phyloP scores from a whole-genome alignment of 768 basidiomycete species.

The Hericium rajendrae region DNA sequence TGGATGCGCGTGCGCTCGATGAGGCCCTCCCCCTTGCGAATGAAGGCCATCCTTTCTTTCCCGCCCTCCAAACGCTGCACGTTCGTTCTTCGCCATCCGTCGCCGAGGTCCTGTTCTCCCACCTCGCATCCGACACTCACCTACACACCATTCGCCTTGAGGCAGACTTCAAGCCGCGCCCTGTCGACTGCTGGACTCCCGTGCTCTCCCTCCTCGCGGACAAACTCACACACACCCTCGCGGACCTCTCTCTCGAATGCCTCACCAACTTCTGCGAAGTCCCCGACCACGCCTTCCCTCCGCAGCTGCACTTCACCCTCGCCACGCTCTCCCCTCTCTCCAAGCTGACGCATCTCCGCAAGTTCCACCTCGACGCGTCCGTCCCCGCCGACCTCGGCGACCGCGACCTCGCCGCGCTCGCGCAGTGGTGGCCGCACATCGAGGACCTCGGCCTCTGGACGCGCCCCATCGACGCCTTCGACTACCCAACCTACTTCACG shows the following conservation, averaged over 20 bases:
- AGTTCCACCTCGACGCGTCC: conserved; percentile 17
- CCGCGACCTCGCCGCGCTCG: conserved; percentile 17
- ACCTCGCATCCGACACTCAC: conserved; percentile 2
- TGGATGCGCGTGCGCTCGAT: conserved; percentile 4
- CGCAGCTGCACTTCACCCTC: conserved; percentile 16
- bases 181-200: conserved; percentile 12
- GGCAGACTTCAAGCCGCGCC: conserved; percentile 13
- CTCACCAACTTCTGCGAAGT: conserved; percentile 14
- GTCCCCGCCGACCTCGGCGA: conserved; percentile 19
- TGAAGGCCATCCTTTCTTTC: conserved; percentile 5
- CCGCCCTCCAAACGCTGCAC: conserved; percentile 9
- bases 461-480: conserved; percentile 12
- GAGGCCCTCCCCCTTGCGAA: conserved; percentile 1
- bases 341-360: conserved; percentile 16
- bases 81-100: conserved; percentile 8
- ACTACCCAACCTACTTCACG: conserved; percentile 13
- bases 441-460: conserved; percentile 19
- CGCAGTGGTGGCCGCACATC: conserved; percentile 21
- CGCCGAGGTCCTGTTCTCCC: conserved; percentile 6
- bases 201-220: conserved; percentile 11
- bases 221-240: conserved; percentile 3
- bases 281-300: conserved; percentile 9
- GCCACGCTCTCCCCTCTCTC: conserved; percentile 19
- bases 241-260: conserved; percentile 9
- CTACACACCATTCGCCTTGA: conserved; percentile 9